Base-by-base conservation (phyloP, 2,329 filamentous ascomycete species). In the Amylocarpus encephaloides region DNA sequence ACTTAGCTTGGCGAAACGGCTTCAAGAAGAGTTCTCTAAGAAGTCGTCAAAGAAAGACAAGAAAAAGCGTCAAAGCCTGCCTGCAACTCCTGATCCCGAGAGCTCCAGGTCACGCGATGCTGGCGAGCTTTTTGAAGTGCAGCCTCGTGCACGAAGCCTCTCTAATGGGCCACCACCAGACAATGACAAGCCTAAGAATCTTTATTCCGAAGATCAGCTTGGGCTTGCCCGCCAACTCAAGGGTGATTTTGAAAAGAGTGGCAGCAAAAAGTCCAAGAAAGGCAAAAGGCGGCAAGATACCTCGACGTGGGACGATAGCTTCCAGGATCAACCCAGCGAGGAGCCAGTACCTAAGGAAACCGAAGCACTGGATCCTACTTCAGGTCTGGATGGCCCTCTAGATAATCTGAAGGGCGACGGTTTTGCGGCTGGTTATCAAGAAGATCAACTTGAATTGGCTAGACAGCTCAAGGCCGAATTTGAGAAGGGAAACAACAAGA, bases 31-130 rank as follows among this genome's bases (percentile, higher is more conserved):
- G 41, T 63, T 58, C 12, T 40, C 42, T 30, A 40, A 52, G 30
- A 63, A 60, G 46, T 59, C 59, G 32, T 60, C 56, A 5, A 63
- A 63, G 50, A 59, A 62, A 38, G 60, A 61, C 58, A 66, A 61
- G 62, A 68, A 53, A 57, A 62, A 62, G 35, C 55, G 59, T 11
- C 57, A 63, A 53, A 60, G 59, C 46, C 48, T 62, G 41, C 59
- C 61, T 34, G 41, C 54, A 9, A 61, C 60, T 3, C 57, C 61
- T 35, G 55, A 57, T 22, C 48, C 30, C 7, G 57, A 62, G 13
- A 30, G 26, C 34, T 59, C 56, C 39, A 50, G 58, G 46, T 62
- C 62, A 36, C 57, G 60, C 35, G 34, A 32, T 39, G 22, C 55
- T 13, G 55, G 59, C 39, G 60, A 59, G 12, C 4, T 42, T 13